Evolutionary conservation across 169 alveolate genomes (phyloP).

Genomic region (Neospora caninum): DNA sequence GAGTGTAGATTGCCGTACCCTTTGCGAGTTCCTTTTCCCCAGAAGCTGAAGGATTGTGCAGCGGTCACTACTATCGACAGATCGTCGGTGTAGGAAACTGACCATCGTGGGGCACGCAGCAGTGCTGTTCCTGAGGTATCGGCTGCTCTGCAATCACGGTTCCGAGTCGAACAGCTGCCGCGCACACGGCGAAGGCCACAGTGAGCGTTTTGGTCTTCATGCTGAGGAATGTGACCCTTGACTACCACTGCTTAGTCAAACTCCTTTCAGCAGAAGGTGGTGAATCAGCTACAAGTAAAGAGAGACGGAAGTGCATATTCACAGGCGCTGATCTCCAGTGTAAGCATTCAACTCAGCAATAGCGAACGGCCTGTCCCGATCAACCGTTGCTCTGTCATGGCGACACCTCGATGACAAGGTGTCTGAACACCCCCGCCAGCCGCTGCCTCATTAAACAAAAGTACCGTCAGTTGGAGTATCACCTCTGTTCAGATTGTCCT

Average conservation of each 20-base stretch:
- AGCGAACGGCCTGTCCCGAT: too few relatives aligned
- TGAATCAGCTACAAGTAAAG: too few relatives aligned
- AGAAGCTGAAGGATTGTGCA: not conserved
- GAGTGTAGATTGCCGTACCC: not conserved
- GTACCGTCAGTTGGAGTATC: too few relatives aligned
- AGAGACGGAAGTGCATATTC: too few relatives aligned
- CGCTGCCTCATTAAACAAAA: too few relatives aligned
- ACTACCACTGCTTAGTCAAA: not conserved
- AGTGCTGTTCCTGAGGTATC: not conserved
- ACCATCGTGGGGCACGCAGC: conserved; percentile 39
- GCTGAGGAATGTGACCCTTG: not conserved
- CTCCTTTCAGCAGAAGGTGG: too few relatives aligned
- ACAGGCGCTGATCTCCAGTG: too few relatives aligned
- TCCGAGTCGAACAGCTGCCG: not conserved
- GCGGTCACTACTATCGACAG: not conserved
- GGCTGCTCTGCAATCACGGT: not conserved
- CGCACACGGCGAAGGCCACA: not conserved
- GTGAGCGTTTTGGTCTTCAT: not conserved
- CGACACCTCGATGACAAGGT: too few relatives aligned
- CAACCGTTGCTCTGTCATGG: too few relatives aligned
- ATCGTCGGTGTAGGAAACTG: not conserved
- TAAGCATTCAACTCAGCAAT: too few relatives aligned
- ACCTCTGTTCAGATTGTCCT: too few relatives aligned
- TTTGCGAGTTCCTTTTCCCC: conserved; percentile 44
- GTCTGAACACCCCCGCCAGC: too few relatives aligned